phyloP scores from a whole-genome alignment of 2,329 filamentous ascomycete species.

The Apiospora phragmitis region DNA sequence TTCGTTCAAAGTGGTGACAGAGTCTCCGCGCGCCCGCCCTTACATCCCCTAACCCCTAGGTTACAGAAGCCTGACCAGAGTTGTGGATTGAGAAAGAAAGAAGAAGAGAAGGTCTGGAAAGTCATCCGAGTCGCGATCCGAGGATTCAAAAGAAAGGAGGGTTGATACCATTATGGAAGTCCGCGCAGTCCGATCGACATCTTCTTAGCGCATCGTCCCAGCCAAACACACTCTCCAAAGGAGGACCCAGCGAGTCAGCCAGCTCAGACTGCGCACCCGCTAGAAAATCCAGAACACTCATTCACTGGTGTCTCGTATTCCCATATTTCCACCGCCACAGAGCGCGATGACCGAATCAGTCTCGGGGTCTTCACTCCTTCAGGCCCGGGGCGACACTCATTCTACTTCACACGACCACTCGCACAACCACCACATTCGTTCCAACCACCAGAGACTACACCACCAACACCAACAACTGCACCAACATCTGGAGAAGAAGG shows the following conservation, averaged over 20 bases:
- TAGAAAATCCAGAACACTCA: conserved; percentile 26
- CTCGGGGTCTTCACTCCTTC: conserved; percentile 50
- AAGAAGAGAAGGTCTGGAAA: background rate
- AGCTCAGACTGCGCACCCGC: conserved; percentile 20
- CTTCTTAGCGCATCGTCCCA: conserved; percentile 14
- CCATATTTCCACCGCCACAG: conserved; percentile 35
- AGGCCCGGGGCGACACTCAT: conserved; percentile 39
- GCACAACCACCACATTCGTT: conserved; percentile 37
- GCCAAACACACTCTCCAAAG: conserved; percentile 7
- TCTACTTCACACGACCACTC: conserved; percentile 24
- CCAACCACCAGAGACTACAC: conserved; percentile 19
- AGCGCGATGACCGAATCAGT: conserved; percentile 44
- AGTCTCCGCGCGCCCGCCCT: background rate
- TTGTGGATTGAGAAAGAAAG: background rate
- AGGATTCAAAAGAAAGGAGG: background rate
- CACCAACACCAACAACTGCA: conserved; percentile 14
- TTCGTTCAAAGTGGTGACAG: conserved; percentile 7
- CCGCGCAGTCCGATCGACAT: conserved; percentile 15
- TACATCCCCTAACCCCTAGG: background rate
- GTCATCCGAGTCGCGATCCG: background rate
- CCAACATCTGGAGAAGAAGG: conserved; percentile 12
- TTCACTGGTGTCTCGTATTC: conserved; percentile 33
- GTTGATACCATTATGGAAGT: background rate
- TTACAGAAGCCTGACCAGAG: background rate
- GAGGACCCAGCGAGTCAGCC: conserved; percentile 20